Percentiles rank a stretch among this genome's conserved stretches.
These are phyloP conservation scores for Leonotis leonurus DNA, from an alignment of 257 asterid species.

Conservation along the genomic window DNA sequence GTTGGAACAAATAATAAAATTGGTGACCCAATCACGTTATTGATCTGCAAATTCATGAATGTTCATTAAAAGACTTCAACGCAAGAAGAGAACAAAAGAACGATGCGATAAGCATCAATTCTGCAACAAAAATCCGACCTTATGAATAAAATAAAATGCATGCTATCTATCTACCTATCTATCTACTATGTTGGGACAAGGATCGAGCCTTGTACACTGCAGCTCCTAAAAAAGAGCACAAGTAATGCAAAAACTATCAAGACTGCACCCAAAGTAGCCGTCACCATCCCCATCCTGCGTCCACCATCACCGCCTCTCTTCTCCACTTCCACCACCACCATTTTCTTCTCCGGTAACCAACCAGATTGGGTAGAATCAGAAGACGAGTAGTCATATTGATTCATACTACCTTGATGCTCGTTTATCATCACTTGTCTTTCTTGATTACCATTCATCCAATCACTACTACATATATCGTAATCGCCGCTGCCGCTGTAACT, in stretches of 20 bases:
- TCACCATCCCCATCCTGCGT: conserved; percentile 7
- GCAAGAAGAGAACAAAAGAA: neutral
- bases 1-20: too few relatives aligned
- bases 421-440: neutral
- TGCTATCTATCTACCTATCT: neutral
- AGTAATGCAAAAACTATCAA: conserved; percentile 14
- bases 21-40: too few relatives aligned
- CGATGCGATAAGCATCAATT: neutral
- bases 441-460: neutral
- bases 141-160: neutral
- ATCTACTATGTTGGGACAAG: conserved; percentile 35
- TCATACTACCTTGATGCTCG: neutral
- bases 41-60: neutral
- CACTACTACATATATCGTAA: neutral
- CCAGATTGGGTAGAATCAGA: neutral
- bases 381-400: neutral
- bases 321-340: neutral
- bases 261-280: conserved; percentile 26
- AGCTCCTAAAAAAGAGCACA: conserved; percentile 21
- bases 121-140: neutral
- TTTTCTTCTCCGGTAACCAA: conserved; percentile 1
- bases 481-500: neutral
- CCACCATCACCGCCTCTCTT: conserved; percentile 9
- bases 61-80: neutral
- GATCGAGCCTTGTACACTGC: conserved; percentile 17